These are phyloP conservation scores for Colletotrichum euphorbiae DNA, from an alignment of 2,329 filamentous ascomycete species.

Conservation along the genomic window DNA sequence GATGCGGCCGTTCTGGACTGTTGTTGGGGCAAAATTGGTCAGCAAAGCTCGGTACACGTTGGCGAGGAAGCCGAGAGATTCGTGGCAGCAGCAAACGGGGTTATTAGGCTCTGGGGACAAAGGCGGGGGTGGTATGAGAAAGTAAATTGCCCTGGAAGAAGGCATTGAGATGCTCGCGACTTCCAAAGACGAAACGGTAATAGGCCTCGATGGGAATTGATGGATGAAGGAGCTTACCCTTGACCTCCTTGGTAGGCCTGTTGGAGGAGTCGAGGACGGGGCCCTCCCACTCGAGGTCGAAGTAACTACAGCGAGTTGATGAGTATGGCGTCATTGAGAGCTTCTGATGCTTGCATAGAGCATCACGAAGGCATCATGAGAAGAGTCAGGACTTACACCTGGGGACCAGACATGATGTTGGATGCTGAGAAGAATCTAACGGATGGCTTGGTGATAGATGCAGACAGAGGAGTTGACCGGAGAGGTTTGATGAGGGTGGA, in stretches of 20 bases:
- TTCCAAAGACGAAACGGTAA: background rate
- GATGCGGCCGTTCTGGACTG: constrained; percentile 82
- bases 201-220: constrained; percentile 34
- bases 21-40: constrained; percentile 41
- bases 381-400: constrained; percentile 67
- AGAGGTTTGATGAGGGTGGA: constrained; percentile 42
- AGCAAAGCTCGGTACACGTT: constrained; percentile 17
- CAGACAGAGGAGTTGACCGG: constrained; percentile 37
- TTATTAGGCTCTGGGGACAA: constrained; percentile 24
- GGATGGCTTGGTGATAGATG: constrained; percentile 43
- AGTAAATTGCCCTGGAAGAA: background rate
- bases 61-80: background rate
- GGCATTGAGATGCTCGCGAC: constrained; percentile 5
- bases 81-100: background rate
- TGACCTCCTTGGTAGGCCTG: constrained; percentile 64
- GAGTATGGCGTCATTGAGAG: constrained; percentile 40
- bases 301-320: constrained; percentile 63
- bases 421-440: constrained; percentile 67
- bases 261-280: constrained; percentile 74
- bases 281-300: constrained; percentile 80
- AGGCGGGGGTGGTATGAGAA: constrained; percentile 9
- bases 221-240: constrained; percentile 63
- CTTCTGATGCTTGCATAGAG: constrained; percentile 11
- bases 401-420: constrained; percentile 76
- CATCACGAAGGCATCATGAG: constrained; percentile 9